Evolutionary conservation across 2,329 filamentous ascomycete genomes (phyloP).

Genomic region (Cladophialophora exuberans): DNA sequence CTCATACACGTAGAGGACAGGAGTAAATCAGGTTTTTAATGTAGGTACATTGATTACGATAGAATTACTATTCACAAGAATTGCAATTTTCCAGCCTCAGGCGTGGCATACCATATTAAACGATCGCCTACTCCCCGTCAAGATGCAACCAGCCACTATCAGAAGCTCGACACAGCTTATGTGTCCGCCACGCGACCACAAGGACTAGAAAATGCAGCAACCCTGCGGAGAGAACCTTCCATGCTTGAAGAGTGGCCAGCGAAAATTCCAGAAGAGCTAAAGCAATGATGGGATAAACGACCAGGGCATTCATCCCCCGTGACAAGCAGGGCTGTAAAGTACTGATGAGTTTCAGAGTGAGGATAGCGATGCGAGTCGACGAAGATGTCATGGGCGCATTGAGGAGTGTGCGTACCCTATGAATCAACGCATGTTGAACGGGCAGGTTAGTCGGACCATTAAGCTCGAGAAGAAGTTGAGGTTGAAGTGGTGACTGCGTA

Average conservation of each 20-base stretch:
- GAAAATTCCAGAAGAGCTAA: conserved; percentile 31
- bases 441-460: conserved; percentile 4
- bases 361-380: conserved; percentile 19
- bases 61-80: too few relatives aligned
- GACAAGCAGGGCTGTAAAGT: conserved; percentile 31
- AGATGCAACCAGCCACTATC: neutral
- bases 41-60: too few relatives aligned
- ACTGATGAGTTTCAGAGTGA: conserved; percentile 29
- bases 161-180: conserved; percentile 22
- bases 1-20: too few relatives aligned
- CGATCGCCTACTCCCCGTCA: conserved; percentile 6
- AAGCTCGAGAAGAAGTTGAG: conserved; percentile 29
- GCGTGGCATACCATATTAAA: too few relatives aligned
- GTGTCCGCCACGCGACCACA: conserved; percentile 19
- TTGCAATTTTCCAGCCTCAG: too few relatives aligned
- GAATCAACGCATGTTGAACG: neutral
- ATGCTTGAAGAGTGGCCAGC: conserved; percentile 19
- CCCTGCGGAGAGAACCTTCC: conserved; percentile 24
- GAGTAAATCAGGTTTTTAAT: too few relatives aligned
- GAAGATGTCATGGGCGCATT: conserved; percentile 16
- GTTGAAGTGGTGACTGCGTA: conserved; percentile 18
- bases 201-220: conserved; percentile 24
- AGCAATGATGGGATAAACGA: conserved; percentile 30
- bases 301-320: conserved; percentile 26
- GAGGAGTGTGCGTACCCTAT: conserved; percentile 4